phyloP scores from a whole-genome alignment of 306 rosid genomes.

The Ammopiptanthus mongolicus region DNA sequence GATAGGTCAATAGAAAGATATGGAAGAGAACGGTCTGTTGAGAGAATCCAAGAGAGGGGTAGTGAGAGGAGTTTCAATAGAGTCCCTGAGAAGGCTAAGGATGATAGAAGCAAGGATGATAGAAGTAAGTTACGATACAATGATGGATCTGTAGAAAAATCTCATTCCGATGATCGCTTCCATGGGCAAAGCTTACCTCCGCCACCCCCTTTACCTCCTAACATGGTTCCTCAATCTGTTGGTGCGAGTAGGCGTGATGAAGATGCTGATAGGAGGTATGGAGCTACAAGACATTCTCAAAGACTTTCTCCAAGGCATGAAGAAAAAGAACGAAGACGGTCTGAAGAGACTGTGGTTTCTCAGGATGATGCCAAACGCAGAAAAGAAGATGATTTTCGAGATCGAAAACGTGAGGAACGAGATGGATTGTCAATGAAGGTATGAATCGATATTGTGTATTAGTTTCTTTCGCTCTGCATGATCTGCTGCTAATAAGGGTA shows the following conservation, averaged over 20 bases:
- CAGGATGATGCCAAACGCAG: slow-evolving; percentile 91
- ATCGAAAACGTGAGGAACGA: slow-evolving; percentile 87
- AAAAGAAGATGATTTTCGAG: slow-evolving; percentile 94
- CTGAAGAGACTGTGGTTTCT: slow-evolving; percentile 72
- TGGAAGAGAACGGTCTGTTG: slow-evolving; percentile 91
- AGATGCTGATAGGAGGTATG: slow-evolving; percentile 89
- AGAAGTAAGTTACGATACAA: slow-evolving; percentile 70
- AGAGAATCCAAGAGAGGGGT: slow-evolving; percentile 72
- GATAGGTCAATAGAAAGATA: slow-evolving; percentile 90
- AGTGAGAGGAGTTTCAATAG: slow-evolving; percentile 71
- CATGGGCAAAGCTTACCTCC: slow-evolving; percentile 96
- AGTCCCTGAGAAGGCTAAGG: slow-evolving; percentile 75
- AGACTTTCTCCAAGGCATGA: slow-evolving; percentile 97
- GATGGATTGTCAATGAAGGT: slow-evolving; percentile 69
- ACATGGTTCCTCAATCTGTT: slow-evolving; percentile 89
- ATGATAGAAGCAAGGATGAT: slow-evolving; percentile 72
- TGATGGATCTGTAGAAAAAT: slow-evolving; percentile 62
- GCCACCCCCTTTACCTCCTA: slow-evolving; percentile 96
- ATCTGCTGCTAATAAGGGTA: background rate
- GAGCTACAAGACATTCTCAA: slow-evolving; percentile 74
- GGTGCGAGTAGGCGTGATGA: slow-evolving; percentile 88
- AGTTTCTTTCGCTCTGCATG: background rate
- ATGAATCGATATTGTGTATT: slow-evolving; percentile 12
- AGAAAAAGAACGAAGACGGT: slow-evolving; percentile 85
- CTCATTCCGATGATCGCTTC: slow-evolving; percentile 81